These are phyloP conservation scores for Daldinia caldariorum DNA, from an alignment of 495 filamentous ascomycete species.

Conservation along the genomic window DNA sequence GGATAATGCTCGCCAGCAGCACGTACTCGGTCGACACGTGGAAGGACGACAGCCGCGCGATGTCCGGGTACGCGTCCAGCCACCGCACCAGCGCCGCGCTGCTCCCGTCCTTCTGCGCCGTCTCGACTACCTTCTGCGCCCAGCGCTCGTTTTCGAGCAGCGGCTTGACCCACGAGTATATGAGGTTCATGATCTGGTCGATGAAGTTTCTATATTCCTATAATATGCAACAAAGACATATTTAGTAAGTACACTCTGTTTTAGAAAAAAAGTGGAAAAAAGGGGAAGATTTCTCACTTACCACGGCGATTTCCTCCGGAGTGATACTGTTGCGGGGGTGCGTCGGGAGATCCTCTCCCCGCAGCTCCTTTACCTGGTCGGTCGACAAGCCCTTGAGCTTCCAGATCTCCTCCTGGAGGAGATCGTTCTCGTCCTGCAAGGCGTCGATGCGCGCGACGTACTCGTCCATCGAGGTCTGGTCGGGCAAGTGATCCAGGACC, in stretches of 20 bases:
- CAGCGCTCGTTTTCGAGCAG: neutral
- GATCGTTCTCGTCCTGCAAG: neutral
- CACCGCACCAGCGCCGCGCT: neutral
- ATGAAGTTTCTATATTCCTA: neutral
- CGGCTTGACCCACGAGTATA: neutral
- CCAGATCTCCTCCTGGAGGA: neutral
- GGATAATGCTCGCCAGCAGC: neutral
- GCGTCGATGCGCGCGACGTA: neutral
- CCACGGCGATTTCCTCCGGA: neutral
- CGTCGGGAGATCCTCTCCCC: neutral
- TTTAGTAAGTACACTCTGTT: neutral
- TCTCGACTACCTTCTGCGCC: no score
- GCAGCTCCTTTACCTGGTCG: neutral
- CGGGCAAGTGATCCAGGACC: neutral
- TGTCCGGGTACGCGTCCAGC: conserved; percentile 5
- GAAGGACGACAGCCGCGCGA: conserved; percentile 8
- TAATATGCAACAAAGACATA: neutral
- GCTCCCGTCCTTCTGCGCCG: neutral
- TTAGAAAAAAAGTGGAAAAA: neutral
- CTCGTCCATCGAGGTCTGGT: neutral
- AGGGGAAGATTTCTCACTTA: neutral
- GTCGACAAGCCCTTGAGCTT: neutral
- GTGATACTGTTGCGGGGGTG: neutral
- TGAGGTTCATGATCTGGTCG: neutral
- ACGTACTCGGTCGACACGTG: neutral